Percentiles rank a stretch among this genome's conserved stretches.
Evolutionary conservation across 495 filamentous ascomycete genomes (phyloP).

Genomic region (Peziza echinospora): DNA sequence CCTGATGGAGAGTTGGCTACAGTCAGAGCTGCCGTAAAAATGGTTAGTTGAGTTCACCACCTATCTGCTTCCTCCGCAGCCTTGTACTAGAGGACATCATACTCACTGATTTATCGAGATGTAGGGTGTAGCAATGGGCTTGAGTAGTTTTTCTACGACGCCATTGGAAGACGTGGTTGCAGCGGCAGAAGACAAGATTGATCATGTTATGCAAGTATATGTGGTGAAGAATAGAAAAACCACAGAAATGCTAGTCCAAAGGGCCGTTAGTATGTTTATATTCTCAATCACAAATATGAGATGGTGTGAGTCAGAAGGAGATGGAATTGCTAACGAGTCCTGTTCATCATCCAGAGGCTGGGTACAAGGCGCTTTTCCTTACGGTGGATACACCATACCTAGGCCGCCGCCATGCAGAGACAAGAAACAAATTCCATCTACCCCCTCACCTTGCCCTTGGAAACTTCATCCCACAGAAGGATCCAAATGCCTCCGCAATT

Average conservation of each 20-base stretch:
- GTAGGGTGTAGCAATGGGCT: conserved; percentile 28
- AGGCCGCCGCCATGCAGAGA: conserved; percentile 80
- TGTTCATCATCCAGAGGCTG: conserved; percentile 15
- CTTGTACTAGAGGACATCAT: no score
- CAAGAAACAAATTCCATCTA: conserved; percentile 67
- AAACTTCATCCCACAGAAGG: no score
- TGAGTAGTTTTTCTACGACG: conserved; percentile 33
- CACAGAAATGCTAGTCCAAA: conserved; percentile 17
- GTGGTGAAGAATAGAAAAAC: conserved; percentile 23
- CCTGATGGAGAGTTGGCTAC: conserved; percentile 30
- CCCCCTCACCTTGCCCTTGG: neutral
- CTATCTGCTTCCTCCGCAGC: no score
- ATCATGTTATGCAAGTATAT: conserved; percentile 28
- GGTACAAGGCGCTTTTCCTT: conserved; percentile 93
- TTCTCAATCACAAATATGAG: no score
- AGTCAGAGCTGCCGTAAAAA: conserved; percentile 23
- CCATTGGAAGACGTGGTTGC: conserved; percentile 31
- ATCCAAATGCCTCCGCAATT: no score
- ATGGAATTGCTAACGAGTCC: no score
- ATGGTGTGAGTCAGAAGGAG: no score
- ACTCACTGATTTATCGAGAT: neutral
- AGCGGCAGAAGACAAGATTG: conserved; percentile 19
- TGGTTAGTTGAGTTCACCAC: no score
- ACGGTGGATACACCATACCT: conserved; percentile 95
- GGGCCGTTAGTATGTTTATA: conserved; percentile 20